Evolutionary conservation across 345 rosid genomes (phyloP).

Genomic region (Pelargonium nanum): DNA sequence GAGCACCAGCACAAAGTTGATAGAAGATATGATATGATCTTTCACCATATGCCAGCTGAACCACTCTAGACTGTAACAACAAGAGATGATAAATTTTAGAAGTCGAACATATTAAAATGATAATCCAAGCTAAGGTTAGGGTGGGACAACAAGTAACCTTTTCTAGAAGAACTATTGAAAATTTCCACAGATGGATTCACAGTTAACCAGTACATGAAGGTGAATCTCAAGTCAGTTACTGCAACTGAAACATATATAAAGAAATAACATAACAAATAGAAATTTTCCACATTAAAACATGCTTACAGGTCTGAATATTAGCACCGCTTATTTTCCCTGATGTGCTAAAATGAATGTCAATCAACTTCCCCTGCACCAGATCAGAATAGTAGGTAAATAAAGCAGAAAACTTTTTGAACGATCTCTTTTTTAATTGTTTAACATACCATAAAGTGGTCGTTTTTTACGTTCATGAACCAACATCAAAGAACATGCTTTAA

Average conservation of each 20-base stretch:
- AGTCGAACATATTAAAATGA: slow-evolving; percentile 10
- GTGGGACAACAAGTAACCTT: slow-evolving; percentile 45
- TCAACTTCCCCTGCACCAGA: slow-evolving; percentile 64
- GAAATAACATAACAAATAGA: not conserved
- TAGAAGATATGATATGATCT: slow-evolving; percentile 87
- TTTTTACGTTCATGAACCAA: not conserved
- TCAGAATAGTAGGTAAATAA: not conserved
- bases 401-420: not conserved
- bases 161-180: slow-evolving; percentile 60
- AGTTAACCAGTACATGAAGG: not conserved
- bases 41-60: slow-evolving; percentile 78
- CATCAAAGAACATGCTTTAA: not conserved
- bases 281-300: not conserved
- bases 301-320: slow-evolving; percentile 80
- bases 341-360: slow-evolving; percentile 69
- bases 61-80: slow-evolving; percentile 85
- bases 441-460: not conserved
- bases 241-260: not conserved
- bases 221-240: not conserved
- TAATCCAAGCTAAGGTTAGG: slow-evolving; percentile 6
- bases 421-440: no score
- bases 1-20: slow-evolving; percentile 93
- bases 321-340: slow-evolving; percentile 83
- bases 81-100: slow-evolving; percentile 21
- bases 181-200: not conserved